Evolutionary conservation across 495 filamentous ascomycete genomes (phyloP), one percentile per base, ranked within the genome.

Genomic region (Pseudevernia furfuracea): DNA sequence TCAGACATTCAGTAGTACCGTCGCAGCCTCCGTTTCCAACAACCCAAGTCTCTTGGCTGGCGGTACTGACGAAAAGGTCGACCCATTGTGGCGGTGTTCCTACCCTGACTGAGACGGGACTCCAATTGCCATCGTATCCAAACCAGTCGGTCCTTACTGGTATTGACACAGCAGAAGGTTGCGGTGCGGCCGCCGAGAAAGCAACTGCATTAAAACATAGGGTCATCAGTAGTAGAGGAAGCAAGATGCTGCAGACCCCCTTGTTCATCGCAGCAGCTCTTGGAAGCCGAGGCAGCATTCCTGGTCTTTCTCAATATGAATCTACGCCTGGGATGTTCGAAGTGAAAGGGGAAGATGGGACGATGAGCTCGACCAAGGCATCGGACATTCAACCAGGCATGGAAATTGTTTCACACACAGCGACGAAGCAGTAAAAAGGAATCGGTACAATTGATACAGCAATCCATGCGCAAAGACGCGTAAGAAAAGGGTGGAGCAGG

Each of bases 51-150:
- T 84, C 82, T 32, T 80, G 78, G 48, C 83, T 71, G 17, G 77
- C 78, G 4, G 85, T 87, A 64, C 80, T 83, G 49, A 81, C 75
- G 36, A 81, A 77, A 58, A 86, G 76, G 64, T 85, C 81, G 8
- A 86, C 72, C 58, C 81, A 76, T 71, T 86, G 83, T 19, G 76
- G 73, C 28, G 81, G 78, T n/a, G 78, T 77, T 37, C 85, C 85
- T 7, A 87, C 75, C 57, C 77, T 79, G 60, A 87, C 74, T 15
- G 76, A 74, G 60, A 86, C 69, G 14, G 67, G 58, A 57, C 68
- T 65, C 62, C 66, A 70, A 28, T 44, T 53, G 11, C 66, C 65
- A 59, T 67, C 66, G 58, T 68, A 48, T 1, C 67, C 66, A 58
- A 59, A 43, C 59, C 63, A 68, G 15, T 62, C 32, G 9, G 63